phyloP scores from a whole-genome alignment of 1,284 basidiomycete genomes.

The Thelephora terrestris region DNA sequence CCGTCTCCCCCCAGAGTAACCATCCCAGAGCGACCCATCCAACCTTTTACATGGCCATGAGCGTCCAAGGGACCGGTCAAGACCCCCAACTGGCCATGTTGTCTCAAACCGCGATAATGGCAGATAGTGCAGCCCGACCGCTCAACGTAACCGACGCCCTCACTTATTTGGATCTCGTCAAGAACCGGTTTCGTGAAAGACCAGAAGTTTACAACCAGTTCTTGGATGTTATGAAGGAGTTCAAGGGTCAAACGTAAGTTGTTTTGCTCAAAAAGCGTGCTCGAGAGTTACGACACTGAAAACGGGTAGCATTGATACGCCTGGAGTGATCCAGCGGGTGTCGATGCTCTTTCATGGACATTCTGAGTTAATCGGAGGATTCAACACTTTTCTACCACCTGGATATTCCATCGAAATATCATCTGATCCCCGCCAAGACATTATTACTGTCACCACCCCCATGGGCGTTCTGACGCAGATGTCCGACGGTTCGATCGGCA shows the following conservation, averaged over 20 bases:
- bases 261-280: constrained; percentile 2
- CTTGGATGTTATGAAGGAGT: constrained; percentile 99
- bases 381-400: constrained; percentile 97
- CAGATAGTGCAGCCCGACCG: constrained; percentile 27
- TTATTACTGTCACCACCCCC: constrained; percentile 94
- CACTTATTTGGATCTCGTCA: constrained; percentile 94
- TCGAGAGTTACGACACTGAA: background rate
- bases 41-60: no score
- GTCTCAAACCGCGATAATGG: no score
- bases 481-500: constrained; percentile 28
- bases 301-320: constrained; percentile 82
- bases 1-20: no score
- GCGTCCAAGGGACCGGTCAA: no score
- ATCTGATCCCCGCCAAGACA: constrained; percentile 64
- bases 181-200: constrained; percentile 84
- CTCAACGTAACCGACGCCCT: constrained; percentile 89
- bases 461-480: constrained; percentile 70
- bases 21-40: no score
- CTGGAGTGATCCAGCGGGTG: constrained; percentile 95
- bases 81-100: no score
- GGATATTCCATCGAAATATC: constrained; percentile 96
- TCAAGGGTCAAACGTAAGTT: constrained; percentile 89
- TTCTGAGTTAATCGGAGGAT: constrained; percentile 90
- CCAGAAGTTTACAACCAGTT: constrained; percentile 98
- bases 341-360: constrained; percentile 94